A percentile compares a stretch with the other conserved stretches of the same genome.
phyloP scores from a whole-genome alignment of 306 rosid species.

The Sindora glabra region DNA sequence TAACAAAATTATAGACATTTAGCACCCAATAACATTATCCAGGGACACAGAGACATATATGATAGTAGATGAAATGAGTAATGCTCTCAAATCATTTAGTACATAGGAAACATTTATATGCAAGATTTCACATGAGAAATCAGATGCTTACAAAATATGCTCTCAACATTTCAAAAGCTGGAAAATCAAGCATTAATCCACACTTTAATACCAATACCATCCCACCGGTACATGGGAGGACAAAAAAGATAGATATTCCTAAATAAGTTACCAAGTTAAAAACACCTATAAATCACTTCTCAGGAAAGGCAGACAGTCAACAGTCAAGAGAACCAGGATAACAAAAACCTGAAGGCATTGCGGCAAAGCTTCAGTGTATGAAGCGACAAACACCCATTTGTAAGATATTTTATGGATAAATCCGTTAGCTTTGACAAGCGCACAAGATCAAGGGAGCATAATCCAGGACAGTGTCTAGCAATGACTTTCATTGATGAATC shows the following conservation, averaged over 20 bases:
- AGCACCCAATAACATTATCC: neutral
- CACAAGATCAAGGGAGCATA: conserved; percentile 48
- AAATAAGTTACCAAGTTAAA: neutral
- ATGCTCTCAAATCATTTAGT: neutral
- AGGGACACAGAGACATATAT: neutral
- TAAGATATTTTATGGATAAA: conserved; percentile 49
- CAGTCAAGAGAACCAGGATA: neutral
- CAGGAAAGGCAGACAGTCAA: neutral
- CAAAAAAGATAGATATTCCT: no score
- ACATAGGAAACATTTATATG: neutral
- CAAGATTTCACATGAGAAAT: conserved; percentile 1
- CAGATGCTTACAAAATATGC: neutral
- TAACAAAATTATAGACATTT: neutral
- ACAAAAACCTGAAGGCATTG: conserved; percentile 60
- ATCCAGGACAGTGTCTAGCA: conserved; percentile 49
- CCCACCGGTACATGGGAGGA: no score
- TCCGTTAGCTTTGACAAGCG: conserved; percentile 53
- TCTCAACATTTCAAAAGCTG: neutral
- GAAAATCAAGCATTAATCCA: conserved; percentile 12
- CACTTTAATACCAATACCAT: no score
- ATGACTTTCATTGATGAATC: conserved; percentile 57
- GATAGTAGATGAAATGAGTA: neutral
- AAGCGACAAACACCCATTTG: conserved; percentile 51
- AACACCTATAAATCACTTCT: neutral
- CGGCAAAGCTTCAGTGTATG: conserved; percentile 51